These are phyloP conservation scores for Luffa aegyptiaca DNA, from an alignment of 306 rosid species.

Conservation along the genomic window DNA sequence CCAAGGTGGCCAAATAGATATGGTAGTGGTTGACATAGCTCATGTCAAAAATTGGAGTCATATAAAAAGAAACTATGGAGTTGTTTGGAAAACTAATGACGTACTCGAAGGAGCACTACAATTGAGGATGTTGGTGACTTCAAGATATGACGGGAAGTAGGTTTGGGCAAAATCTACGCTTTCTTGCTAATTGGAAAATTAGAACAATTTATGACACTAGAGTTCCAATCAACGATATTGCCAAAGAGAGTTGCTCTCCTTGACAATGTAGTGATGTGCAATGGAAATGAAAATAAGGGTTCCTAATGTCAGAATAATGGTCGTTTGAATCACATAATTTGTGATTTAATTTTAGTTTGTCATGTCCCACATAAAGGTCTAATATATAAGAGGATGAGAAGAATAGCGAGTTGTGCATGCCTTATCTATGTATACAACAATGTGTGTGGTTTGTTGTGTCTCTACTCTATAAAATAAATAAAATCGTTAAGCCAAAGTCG, in stretches of 20 bases:
- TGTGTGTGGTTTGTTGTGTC: too few relatives aligned
- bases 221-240: constrained; percentile 55
- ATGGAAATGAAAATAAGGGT: neutral
- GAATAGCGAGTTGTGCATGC: too few relatives aligned
- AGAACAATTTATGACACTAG: constrained; percentile 46
- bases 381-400: too few relatives aligned
- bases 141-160: constrained; percentile 74
- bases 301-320: too few relatives aligned
- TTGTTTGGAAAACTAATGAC: constrained; percentile 70
- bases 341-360: too few relatives aligned
- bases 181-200: constrained; percentile 55
- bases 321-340: too few relatives aligned
- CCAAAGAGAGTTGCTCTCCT: constrained; percentile 51
- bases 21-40: constrained; percentile 69
- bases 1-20: constrained; percentile 95
- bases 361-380: too few relatives aligned
- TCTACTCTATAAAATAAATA: too few relatives aligned
- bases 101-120: constrained; percentile 68
- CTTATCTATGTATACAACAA: too few relatives aligned
- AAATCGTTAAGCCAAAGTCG: too few relatives aligned
- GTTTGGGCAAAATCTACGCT: constrained; percentile 62
- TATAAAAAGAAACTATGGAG: constrained; percentile 58
- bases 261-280: neutral
- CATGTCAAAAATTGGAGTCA: constrained; percentile 66
- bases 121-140: constrained; percentile 52